phyloP scores from a whole-genome alignment of 2,329 filamentous ascomycete species.

The Phyllosticta paracitricarpa region DNA sequence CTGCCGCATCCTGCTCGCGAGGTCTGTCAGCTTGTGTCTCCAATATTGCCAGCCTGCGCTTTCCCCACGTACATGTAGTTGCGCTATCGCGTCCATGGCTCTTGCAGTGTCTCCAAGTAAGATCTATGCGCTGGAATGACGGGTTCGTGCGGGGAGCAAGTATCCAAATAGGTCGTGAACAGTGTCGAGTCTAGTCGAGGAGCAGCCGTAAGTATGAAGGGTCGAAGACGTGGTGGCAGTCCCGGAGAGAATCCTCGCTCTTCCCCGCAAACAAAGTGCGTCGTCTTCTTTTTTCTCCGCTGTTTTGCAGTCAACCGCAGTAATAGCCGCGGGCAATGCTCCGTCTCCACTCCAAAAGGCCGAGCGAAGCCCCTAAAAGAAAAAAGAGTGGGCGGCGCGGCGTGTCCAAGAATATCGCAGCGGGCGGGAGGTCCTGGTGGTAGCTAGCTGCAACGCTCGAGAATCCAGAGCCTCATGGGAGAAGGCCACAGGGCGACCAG shows the following conservation, averaged over 20 bases:
- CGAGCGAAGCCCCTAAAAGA: not conserved
- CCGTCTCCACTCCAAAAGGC: not conserved
- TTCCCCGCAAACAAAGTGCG: not conserved
- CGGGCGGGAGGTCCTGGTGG: not conserved
- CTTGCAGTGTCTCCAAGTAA: not conserved
- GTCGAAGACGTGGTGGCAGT: not conserved
- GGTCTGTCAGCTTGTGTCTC: not conserved
- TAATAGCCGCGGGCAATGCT: not conserved
- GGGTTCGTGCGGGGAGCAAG: not conserved
- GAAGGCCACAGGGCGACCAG: not conserved
- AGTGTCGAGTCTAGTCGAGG: not conserved
- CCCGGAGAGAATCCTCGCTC: not conserved
- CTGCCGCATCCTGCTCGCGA: constrained; percentile 23
- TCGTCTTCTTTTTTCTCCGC: not conserved
- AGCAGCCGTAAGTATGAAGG: not conserved
- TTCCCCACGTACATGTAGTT: not conserved
- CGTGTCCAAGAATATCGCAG: not conserved
- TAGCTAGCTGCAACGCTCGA: not conserved
- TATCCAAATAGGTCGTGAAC: not conserved
- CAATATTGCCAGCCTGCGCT: not conserved
- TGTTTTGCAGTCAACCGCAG: not conserved
- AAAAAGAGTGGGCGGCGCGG: not conserved
- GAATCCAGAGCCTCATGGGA: not conserved
- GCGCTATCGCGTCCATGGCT: not conserved
- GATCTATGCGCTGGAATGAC: not conserved